Conservation (phyloP, 1,284 basidiomycete genomes). For the Afroboletus lepidellus region DNA sequence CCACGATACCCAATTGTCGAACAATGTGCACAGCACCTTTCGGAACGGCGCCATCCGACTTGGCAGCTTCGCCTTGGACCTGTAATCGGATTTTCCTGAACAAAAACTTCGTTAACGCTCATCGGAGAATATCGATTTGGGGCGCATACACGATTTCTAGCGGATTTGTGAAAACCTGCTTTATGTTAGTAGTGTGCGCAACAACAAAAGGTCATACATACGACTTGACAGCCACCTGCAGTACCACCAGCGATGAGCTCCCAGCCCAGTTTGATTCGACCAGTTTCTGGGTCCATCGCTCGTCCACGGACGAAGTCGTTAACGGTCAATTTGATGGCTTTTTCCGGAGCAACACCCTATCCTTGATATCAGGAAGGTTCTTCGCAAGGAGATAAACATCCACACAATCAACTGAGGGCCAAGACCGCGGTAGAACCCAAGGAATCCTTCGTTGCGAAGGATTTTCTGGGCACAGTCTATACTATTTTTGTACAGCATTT, state of each 20-base stretch:
- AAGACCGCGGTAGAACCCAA: constrained; percentile 96
- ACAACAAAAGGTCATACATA: constrained; percentile 43
- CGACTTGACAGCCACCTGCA: constrained; percentile 97
- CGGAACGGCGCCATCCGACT: constrained; percentile 73
- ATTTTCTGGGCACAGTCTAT: constrained; percentile 94
- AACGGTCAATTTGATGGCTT: constrained; percentile 95
- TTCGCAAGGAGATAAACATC: constrained; percentile 6
- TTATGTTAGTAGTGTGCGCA: constrained; percentile 17
- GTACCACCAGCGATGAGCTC: constrained; percentile 90
- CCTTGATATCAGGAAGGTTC: constrained; percentile 9
- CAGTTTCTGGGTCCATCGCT: constrained; percentile 92
- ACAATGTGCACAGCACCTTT: constrained; percentile 92
- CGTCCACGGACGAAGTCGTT: constrained; percentile 89
- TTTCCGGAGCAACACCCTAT: constrained; percentile 97
- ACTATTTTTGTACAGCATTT: constrained; percentile 93
- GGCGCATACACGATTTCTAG: constrained; percentile 82
- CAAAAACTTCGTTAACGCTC: constrained; percentile 12
- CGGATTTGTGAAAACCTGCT: constrained; percentile 91
- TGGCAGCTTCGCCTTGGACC: constrained; percentile 92
- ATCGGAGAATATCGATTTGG: not conserved
- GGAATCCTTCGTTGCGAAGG: constrained; percentile 89
- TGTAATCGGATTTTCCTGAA: constrained; percentile 94
- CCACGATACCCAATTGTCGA: constrained; percentile 87
- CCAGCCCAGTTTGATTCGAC: constrained; percentile 83
- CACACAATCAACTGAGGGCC: constrained; percentile 90